Base-by-base conservation (phyloP, 371 early-diverging fungal genomes). In the Mortierella sp. region DNA sequence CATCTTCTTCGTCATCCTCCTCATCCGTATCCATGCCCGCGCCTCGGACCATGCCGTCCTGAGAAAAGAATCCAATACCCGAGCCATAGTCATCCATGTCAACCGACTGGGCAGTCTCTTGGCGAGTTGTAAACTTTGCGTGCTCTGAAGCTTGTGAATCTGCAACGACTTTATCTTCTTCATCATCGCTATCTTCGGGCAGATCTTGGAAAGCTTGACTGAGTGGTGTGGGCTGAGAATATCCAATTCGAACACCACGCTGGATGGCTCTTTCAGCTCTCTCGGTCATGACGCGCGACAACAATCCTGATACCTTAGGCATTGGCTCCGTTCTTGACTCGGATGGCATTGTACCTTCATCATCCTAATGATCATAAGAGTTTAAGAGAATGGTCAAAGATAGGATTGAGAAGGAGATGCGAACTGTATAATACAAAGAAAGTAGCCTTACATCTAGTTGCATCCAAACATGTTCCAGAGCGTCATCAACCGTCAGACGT, bases 401-500 rank as follows among this genome's bases (percentile, higher is more conserved):
- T 21, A 46, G 26, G 47, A 46, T 26, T 21, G 2, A 23, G 25
- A 47, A 12, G 26, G 29, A 26, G 29, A 46, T 15, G 18, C 46
- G 46, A 2, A 45, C n/a, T 44, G 43, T 19, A 15, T n/a, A 25
- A 23, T 5, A n/a, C 2, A 57, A 26, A 5, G 7, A 16, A n/a
- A 18, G 1, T 37, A 30, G 11, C 9, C 53, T 21, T 72, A 77
- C 79, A 61, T 68, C 79, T 66, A 77, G 23, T 1, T 66, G 64
- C 81, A 75, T 81, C 82, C 82, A 82, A 28, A 71, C 65, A 58
- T 82, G 82, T 5, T 72, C 52, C 12, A 84, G 66, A 2, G 84
- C 81, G 0, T 81, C 62, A 18, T 74, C 72, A 11, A 79, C 81
- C 4, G 79, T 75, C n/a, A 81, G 47, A 18, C 84, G 58, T 3